Base-by-base conservation (phyloP, 2,329 filamentous ascomycete species). In the Boeremia exigua region DNA sequence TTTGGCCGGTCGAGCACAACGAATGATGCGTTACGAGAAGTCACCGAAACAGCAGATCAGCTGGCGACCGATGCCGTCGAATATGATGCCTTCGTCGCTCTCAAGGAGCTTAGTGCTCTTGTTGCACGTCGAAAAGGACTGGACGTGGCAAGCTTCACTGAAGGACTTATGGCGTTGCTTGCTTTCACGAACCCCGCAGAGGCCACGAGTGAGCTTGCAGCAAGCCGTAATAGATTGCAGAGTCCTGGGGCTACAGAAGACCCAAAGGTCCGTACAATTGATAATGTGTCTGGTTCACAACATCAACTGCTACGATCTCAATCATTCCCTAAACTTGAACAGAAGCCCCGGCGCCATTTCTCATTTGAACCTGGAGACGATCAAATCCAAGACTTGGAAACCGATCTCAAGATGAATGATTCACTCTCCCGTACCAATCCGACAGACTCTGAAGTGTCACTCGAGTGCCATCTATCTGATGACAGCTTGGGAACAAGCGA, bases 281-380 rank as follows among this genome's bases (percentile, higher is more conserved):
- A 39, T 7, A 25, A 34, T 14, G 62, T 38, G 10, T 50, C 54
- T 25, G 48, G 45, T 11, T 49, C 40, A 8, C 30, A 17, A 12
- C 27, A 59, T 7, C 56, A 53, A 36, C 62, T 53, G 19, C 46
- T 59, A 29, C 64, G 50, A 37, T 67, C 66, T 28, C 65, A 66
- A 23, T 62, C 66, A 36, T 58, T 58, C 23, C 53, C 67, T 8
- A 56, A 46, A 34, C 64, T 61, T 34, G 50, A 59, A 10, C 57
- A 65, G 15, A 61, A 48, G n/a, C 62, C 59, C 34, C 65, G 57
- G 23, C 69, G 75, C 30, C 71, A 76, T 36, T 80, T 80, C 59
- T 80, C 78, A 0, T 79, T 80, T 47, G 77, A 78, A 36, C 68
- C 73, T 14, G 78, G 77, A 36, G 77, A 79, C 43, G 78, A 80